These are phyloP conservation scores for Lyophyllum semitale DNA, from an alignment of 768 basidiomycete genomes.

Conservation along the genomic window DNA sequence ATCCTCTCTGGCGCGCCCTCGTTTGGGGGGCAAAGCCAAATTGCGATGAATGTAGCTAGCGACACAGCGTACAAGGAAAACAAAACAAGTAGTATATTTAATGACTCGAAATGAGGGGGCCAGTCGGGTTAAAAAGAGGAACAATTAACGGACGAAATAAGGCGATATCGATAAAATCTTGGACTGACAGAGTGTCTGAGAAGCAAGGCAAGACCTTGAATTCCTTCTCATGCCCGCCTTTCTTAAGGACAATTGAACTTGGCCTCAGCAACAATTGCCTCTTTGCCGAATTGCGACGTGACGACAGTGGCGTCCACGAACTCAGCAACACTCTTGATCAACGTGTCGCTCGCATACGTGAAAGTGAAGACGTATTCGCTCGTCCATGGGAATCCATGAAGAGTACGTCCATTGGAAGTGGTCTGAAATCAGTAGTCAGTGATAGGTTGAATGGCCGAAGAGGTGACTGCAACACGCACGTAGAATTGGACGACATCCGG, in stretches of 20 bases:
- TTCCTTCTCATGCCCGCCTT: too few relatives aligned
- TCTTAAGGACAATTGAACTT: not conserved
- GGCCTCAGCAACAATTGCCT: conserved; percentile 10
- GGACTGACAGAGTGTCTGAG: too few relatives aligned
- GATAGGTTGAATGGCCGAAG: not conserved
- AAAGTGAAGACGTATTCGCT: conserved; percentile 20
- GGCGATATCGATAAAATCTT: too few relatives aligned
- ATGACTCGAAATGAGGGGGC: too few relatives aligned
- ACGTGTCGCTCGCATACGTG: conserved; percentile 8
- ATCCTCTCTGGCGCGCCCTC: too few relatives aligned
- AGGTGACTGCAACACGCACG: not conserved
- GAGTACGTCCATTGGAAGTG: conserved; percentile 8
- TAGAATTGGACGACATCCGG: conserved; percentile 9
- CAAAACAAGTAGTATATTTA: too few relatives aligned
- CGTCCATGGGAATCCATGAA: conserved; percentile 11
- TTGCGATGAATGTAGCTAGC: too few relatives aligned
- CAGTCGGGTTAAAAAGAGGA: too few relatives aligned
- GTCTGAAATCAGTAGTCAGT: not conserved
- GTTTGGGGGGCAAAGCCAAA: too few relatives aligned
- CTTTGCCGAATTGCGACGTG: conserved; percentile 1
- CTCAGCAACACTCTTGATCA: conserved; percentile 12
- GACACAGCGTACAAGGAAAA: too few relatives aligned
- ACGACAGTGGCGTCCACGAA: conserved; percentile 15
- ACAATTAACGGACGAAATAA: too few relatives aligned
- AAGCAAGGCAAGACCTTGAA: too few relatives aligned